Evolutionary conservation across 73 alveolate species (phyloP).

Genomic region (Urostyla sp.): DNA sequence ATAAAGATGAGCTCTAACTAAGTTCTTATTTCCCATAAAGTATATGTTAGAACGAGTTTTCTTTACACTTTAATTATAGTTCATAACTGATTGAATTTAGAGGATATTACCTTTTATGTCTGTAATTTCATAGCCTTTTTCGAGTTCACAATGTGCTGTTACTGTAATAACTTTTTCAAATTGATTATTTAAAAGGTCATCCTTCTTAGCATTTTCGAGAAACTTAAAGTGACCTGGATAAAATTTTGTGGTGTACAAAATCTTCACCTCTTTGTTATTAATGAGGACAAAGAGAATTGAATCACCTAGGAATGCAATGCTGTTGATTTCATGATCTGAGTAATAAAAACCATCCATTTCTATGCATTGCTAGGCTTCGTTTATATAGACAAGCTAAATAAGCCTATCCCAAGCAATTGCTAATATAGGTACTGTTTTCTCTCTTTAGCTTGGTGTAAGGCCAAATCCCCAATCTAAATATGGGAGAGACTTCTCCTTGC

Average conservation of each 20-base stretch:
- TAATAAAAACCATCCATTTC: constrained; percentile 68
- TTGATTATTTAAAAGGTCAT: constrained; percentile 10
- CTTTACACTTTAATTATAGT: constrained; percentile 53
- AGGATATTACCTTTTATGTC: constrained; percentile 43
- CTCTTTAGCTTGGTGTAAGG: constrained; percentile 61
- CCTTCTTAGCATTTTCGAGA: constrained; percentile 45
- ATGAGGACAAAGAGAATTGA: constrained; percentile 57
- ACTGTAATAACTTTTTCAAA: constrained; percentile 35
- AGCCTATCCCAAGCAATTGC: constrained; percentile 73
- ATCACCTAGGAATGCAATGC: constrained; percentile 56
- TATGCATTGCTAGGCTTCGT: constrained; percentile 49
- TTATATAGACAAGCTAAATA: constrained; percentile 45
- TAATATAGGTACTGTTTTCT: constrained; percentile 54
- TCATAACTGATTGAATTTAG: constrained; percentile 30
- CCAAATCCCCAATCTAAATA: constrained; percentile 75
- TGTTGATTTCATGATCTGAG: constrained; percentile 45
- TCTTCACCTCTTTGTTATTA: constrained; percentile 62
- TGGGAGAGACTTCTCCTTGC: constrained; percentile 51
- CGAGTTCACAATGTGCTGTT: constrained; percentile 60
- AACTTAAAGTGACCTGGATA: constrained; percentile 60
- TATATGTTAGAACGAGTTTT: constrained; percentile 11
- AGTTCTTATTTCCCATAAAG: constrained; percentile 61
- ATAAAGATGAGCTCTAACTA: constrained; percentile 52
- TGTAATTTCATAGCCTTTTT: constrained; percentile 38
- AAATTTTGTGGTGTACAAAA: constrained; percentile 60